phyloP scores from a whole-genome alignment of 73 alveolate species.

The Paramecium caudatum region DNA sequence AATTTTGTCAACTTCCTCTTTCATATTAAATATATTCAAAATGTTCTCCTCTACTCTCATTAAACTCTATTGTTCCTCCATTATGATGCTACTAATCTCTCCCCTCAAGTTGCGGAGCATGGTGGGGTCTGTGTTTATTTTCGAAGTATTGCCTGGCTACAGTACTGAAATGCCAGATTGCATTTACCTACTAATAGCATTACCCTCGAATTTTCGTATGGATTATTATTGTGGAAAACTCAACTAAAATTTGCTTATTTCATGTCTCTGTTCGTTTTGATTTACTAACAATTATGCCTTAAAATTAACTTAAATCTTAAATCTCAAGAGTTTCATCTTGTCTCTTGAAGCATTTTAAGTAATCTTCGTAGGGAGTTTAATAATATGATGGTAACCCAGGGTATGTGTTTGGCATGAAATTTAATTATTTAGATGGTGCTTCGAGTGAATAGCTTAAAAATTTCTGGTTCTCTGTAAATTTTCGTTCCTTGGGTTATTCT shows the following conservation, averaged over 20 bases:
- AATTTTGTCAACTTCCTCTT: neutral
- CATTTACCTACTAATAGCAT: neutral
- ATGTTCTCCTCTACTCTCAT: constrained; percentile 33
- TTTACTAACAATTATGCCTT: neutral
- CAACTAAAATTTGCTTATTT: neutral
- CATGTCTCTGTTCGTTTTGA: constrained; percentile 26
- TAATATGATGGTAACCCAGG: constrained; percentile 52
- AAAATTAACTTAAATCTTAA: constrained; percentile 27
- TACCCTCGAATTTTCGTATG: neutral
- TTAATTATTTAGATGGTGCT: constrained; percentile 55
- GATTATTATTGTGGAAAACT: neutral
- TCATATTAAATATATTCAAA: constrained; percentile 13
- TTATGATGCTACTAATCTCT: neutral
- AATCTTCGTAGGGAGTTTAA: constrained; percentile 23
- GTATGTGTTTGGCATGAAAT: constrained; percentile 61
- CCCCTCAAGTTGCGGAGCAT: constrained; percentile 18
- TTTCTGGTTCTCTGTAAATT: constrained; percentile 36
- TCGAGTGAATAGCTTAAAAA: constrained; percentile 42
- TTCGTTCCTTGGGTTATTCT: constrained; percentile 3
- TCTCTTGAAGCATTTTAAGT: neutral
- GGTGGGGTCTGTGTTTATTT: too few species aligned
- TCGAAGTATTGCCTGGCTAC: constrained; percentile 34
- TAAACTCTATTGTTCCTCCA: constrained; percentile 2
- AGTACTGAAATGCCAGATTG: constrained; percentile 13
- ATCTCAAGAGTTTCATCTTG: constrained; percentile 48